Evolutionary conservation across 2,329 filamentous ascomycete species (phyloP).

Genomic region (Fusarium siculi): DNA sequence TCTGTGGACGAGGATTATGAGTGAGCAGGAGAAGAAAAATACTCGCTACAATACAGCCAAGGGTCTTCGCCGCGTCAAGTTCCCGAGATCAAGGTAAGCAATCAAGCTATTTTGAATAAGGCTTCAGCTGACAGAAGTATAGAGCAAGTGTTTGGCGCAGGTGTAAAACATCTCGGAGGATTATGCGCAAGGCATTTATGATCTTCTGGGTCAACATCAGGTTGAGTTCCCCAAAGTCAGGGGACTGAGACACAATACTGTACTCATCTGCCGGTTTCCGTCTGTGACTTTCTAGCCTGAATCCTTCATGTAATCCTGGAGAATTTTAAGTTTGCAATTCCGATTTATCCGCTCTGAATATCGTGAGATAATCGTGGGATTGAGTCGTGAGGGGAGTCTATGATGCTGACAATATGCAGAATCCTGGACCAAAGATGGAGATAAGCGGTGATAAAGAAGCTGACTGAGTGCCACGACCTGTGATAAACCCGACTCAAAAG

Average conservation of each 20-base stretch:
- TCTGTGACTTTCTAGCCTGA: not conserved
- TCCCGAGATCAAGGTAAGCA: not conserved
- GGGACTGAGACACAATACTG: not conserved
- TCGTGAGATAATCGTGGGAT: not conserved
- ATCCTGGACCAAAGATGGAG: not conserved
- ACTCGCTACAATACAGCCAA: slow-evolving; percentile 6
- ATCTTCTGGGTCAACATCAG: not conserved
- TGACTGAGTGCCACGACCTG: not conserved
- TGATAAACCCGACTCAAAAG: not conserved
- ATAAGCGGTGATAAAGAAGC: slow-evolving; percentile 12
- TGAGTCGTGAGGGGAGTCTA: not conserved
- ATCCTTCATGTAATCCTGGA: too few relatives aligned
- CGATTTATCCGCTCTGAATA: not conserved
- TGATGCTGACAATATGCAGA: slow-evolving; percentile 15
- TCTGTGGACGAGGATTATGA: slow-evolving; percentile 2
- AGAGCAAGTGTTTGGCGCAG: slow-evolving; percentile 6
- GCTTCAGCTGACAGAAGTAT: not conserved
- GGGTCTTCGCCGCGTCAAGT: not conserved
- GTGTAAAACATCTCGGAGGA: slow-evolving; percentile 3
- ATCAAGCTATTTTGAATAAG: accelerated
- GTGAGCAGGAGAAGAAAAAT: slow-evolving; percentile 5
- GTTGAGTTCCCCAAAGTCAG: slow-evolving; percentile 1
- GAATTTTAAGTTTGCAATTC: accelerated
- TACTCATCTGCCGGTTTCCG: not conserved
- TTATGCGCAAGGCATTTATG: not conserved